Evolutionary conservation across 2,329 filamentous ascomycete genomes (phyloP).

Genomic region (Dactylellina haptotyla): DNA sequence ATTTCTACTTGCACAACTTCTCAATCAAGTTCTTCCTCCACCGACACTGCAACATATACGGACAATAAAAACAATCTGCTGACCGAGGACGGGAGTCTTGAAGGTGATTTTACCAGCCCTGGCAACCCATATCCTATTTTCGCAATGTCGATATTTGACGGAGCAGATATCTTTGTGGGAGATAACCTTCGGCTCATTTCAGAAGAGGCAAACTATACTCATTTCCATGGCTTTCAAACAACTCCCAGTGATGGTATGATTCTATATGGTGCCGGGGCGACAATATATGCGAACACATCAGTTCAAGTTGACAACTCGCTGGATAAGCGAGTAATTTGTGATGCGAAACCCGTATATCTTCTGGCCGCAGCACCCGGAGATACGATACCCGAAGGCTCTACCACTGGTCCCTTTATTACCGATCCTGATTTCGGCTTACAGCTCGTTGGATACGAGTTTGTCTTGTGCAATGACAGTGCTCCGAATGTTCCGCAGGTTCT

Average conservation of each 20-base stretch:
- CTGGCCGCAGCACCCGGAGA: background rate
- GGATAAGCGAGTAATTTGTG: constrained; percentile 16
- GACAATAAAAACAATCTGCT: background rate
- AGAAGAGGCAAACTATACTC: background rate
- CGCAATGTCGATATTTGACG: constrained; percentile 14
- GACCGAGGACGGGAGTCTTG: constrained; percentile 14
- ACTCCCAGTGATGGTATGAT: constrained; percentile 21
- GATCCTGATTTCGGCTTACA: constrained; percentile 29
- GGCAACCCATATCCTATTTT: constrained; percentile 31
- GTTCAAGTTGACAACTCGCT: constrained; percentile 6
- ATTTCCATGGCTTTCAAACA: constrained; percentile 34
- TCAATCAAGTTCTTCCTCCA: background rate
- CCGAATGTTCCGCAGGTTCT: background rate
- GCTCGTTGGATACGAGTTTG: constrained; percentile 3
- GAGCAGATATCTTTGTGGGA: constrained; percentile 7
- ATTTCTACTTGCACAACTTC: constrained; percentile 18
- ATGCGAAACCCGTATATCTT: constrained; percentile 17
- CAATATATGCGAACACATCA: constrained; percentile 35
- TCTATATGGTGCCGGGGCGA: constrained; percentile 16
- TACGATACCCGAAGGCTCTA: constrained; percentile 16
- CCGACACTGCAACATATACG: background rate
- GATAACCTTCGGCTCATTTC: constrained; percentile 15
- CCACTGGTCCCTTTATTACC: constrained; percentile 33
- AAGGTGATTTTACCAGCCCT: constrained; percentile 30
- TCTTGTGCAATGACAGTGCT: background rate